Evolutionary conservation across 805 yeast genomes (phyloP).

Genomic region (Jamesozyma spencerorum): DNA sequence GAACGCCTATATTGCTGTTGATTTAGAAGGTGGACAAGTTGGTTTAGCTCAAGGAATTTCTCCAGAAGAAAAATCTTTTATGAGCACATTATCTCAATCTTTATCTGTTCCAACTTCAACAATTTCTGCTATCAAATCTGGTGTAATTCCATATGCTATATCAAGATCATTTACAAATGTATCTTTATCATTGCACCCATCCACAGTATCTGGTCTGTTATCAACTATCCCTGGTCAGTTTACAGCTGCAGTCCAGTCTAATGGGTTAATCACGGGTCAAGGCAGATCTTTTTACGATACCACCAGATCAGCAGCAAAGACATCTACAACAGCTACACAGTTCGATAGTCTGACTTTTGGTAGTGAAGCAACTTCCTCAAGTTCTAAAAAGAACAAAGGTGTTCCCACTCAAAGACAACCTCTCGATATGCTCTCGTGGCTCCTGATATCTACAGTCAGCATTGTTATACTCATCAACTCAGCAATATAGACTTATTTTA

Average conservation of each 20-base stretch:
- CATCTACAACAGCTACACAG: conserved; percentile 7
- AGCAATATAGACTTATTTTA: no score
- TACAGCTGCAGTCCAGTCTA: conserved; percentile 25
- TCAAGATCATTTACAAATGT: conserved; percentile 20
- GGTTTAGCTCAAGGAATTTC: conserved; percentile 45
- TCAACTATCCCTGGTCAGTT: conserved; percentile 22
- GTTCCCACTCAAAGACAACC: no score
- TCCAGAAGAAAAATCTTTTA: not conserved
- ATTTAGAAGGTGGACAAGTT: conserved; percentile 44
- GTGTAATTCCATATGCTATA: conserved; percentile 44
- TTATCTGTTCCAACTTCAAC: not conserved
- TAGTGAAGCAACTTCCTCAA: no score
- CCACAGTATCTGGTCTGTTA: conserved; percentile 7
- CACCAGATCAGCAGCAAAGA: conserved; percentile 12
- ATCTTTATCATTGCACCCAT: conserved; percentile 1
- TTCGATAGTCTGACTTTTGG: conserved; percentile 11
- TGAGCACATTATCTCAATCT: not conserved
- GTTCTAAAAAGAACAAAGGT: no score
- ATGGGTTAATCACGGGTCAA: conserved; percentile 25
- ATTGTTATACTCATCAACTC: no score
- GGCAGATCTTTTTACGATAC: conserved; percentile 28
- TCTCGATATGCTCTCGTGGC: no score
- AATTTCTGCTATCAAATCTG: conserved; percentile 30
- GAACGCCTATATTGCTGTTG: conserved; percentile 51
- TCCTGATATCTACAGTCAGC: no score